Conservation (phyloP, 441 rosid species). For the Dalechampia spathulata region DNA sequence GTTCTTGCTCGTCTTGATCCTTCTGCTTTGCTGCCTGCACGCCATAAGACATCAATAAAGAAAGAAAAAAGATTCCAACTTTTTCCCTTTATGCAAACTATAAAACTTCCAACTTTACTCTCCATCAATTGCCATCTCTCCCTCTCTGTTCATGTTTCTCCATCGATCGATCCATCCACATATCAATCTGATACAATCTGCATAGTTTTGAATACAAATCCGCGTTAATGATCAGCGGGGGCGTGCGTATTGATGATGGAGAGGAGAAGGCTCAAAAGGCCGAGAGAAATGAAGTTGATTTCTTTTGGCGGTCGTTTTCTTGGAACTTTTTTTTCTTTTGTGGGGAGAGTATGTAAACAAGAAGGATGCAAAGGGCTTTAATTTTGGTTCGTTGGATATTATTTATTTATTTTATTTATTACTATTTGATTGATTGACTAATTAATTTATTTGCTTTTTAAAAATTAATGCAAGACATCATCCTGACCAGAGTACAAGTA, state of each 20-base stretch:
- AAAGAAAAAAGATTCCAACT: constrained; percentile 11
- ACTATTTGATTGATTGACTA: background rate
- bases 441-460: background rate
- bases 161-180: background rate
- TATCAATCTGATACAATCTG: too few species aligned
- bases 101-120: background rate
- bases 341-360: background rate
- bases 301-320: constrained; percentile 38
- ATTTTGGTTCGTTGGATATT: constrained; percentile 8
- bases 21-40: constrained; percentile 18
- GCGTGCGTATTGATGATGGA: too few species aligned
- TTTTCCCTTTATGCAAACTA: constrained; percentile 2
- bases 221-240: background rate
- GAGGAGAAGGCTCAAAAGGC: too few species aligned
- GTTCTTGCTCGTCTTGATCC: constrained; percentile 12
- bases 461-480: too few species aligned
- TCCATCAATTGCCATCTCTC: background rate
- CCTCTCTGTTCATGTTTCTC: background rate
- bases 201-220: background rate
- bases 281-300: background rate
- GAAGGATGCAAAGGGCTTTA: background rate
- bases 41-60: constrained; percentile 21
- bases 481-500: too few species aligned
- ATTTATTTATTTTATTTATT: background rate
- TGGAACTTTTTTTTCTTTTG: background rate